Evolutionary conservation across 106 monocot genomes (phyloP), one percentile per base, ranked within the genome.

Genomic region (Dendrobium officinale): DNA sequence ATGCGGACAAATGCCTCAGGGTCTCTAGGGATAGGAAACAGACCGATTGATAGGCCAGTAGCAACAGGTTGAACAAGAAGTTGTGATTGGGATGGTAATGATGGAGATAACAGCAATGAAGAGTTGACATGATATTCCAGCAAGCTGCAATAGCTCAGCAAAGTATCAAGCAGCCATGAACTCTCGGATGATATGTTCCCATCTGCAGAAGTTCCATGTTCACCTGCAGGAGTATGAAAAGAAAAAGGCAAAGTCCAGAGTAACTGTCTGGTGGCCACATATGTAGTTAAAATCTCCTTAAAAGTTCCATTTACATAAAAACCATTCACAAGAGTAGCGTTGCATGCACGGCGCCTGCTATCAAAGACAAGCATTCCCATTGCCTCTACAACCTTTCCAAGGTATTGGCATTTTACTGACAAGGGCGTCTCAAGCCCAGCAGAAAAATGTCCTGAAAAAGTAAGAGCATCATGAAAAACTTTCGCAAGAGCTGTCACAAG

Each of bases 221-320:
- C 86, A 67, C 55, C 13, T 8, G 19, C 86, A 61, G 81, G 4
- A 55, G 48, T 48, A 1, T 82, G 55, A 48, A 82, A 27, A 64
- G 86, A 83, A 47, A 81, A 84, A 80, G 93, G 91, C 16, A 84
- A 66, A 1, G 89, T 93, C 91, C 90, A 93, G 17, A 93, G 80
- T 41, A 94, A 73, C 74, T 91, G 91, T 64, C 89, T 91, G 17
- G 89, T 94, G 3, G 94, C 94, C 83, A 88, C 88, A 86, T 85
- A 94, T 78, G 94, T 94, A 19, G 85, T 88, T 48, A 94, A 80
- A 77, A 94, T 75, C 78, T 89, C 89, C 78, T 94, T 89, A 31
- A 94, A 88, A 79, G 89, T 86, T 73, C 94, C 94, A 82, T 85
- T 86, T 6, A 86, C 91, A 80, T 91, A 94, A 66, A 94, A 92